Evolutionary conservation across 2,329 filamentous ascomycete species (phyloP), one percentile per base, ranked within the genome.

Genomic region (Penicillium sp.): DNA sequence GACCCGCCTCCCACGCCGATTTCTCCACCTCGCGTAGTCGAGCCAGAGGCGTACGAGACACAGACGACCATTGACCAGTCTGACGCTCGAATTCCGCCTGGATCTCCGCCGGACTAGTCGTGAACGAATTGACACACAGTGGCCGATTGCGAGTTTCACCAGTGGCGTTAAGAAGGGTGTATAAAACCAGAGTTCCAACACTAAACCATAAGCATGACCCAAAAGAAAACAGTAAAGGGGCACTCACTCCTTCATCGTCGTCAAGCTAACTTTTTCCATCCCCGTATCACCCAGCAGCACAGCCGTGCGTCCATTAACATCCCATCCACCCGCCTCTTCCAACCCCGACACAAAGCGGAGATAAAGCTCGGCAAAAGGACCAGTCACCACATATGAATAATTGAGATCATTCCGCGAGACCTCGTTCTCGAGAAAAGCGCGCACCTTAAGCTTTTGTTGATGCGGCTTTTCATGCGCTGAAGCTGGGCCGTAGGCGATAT

Each of bases 61-160:
- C 65, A 31, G 36, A 26, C 0, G 68, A 60, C 79, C 79, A 84
- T 23, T 52, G 50, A 3, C 72, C 75, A 0, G 77, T 81, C 60
- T 85, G 81, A 48, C 69, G 75, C 63, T 85, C 78, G 50, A 80
- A 84, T 55, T 84, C 81, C n/a, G 69, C 69, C 13, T 84, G 56
- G 13, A 85, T 79, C 16, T 77, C 64, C 6, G 75, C 70, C 0
- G 79, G 75, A 0, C 78, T 84, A 2, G 75, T 72, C 0, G 81
- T 80, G 48, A 85, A 87, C 0, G 82, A 85, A 53, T 85, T 82
- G 1, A 86, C 79, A 41, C 77, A 80, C 22, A 86, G 62, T 0
- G 76, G 73, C 36, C 74, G 72, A 46, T 76, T 75, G 22, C 68
- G 68, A 0, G 76, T 69, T 7, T 72, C 60, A 2, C 77, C 76